Conservation (phyloP, 148 eudicot genomes). For the Spergularia bocconei region DNA sequence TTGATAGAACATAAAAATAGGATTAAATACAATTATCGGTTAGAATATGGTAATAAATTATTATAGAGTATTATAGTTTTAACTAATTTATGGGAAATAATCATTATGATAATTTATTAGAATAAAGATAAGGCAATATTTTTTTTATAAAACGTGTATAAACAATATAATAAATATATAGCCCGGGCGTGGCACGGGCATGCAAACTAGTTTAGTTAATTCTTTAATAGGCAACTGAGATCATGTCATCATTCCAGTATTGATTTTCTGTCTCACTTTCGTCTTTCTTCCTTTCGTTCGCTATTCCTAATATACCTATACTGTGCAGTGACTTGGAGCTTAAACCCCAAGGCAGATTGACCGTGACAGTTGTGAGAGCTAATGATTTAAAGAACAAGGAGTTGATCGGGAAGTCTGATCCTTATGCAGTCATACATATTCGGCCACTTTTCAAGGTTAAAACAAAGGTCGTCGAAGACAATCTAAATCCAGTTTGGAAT, state of each 20-base stretch:
- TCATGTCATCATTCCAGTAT: not conserved
- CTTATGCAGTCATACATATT: constrained; percentile 61
- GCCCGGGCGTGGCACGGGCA: no score
- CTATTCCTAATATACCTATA: constrained; percentile 5
- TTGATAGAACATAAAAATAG: no score
- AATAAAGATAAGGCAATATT: no score
- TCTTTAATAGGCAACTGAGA: not conserved
- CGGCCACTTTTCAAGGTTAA: constrained; percentile 86
- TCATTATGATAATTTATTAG: no score
- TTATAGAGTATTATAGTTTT: no score
- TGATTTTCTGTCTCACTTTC: not conserved
- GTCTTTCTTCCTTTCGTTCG: not conserved
- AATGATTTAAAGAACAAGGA: constrained; percentile 86
- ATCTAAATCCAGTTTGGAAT: constrained; percentile 91
- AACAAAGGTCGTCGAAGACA: constrained; percentile 74
- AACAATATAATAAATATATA: no score
- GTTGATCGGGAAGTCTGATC: constrained; percentile 96
- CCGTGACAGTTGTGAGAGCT: constrained; percentile 77
- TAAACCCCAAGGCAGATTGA: constrained; percentile 85
- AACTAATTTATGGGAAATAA: no score
- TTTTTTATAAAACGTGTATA: no score
- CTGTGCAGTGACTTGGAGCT: constrained; percentile 93
- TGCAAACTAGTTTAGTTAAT: no score
- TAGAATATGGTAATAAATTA: no score
- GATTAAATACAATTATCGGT: no score